These are phyloP conservation scores for Fusarium papillatum DNA, from an alignment of 2,329 filamentous ascomycete genomes.

Conservation along the genomic window DNA sequence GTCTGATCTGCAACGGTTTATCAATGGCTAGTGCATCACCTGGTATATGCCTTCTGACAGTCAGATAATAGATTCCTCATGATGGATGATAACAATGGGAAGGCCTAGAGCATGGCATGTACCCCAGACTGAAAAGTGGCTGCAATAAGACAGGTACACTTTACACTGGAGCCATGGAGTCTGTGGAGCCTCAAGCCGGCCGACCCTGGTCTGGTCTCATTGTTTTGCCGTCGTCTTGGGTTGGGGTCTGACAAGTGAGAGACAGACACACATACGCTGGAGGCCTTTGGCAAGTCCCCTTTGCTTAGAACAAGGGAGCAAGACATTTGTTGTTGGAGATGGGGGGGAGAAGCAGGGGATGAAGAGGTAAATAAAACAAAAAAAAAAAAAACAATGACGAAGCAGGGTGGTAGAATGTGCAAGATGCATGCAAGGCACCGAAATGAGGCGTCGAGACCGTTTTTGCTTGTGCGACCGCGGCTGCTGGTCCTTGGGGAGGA, in stretches of 20 bases:
- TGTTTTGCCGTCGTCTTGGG: conserved; percentile 3
- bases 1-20: conserved; percentile 8
- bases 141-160: conserved; percentile 23
- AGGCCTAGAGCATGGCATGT: conserved; percentile 21
- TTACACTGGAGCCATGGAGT: conserved; percentile 22
- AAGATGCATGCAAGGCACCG: conserved; percentile 11
- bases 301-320: conserved; percentile 2
- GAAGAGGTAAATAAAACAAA: neutral
- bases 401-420: neutral
- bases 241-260: conserved; percentile 9
- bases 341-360: neutral
- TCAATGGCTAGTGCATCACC: conserved; percentile 27
- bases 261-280: neutral
- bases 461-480: conserved; percentile 17
- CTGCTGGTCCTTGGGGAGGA: conserved; percentile 10
- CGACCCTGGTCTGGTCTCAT: conserved; percentile 22
- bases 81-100: conserved; percentile 11
- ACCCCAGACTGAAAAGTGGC: conserved; percentile 42
- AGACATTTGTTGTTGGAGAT: neutral
- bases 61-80: conserved; percentile 10
- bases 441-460: conserved; percentile 17
- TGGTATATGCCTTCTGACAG: neutral
- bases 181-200: conserved; percentile 29
- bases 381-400: neutral
- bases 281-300: conserved; percentile 1